Evolutionary conservation across 2,329 filamentous ascomycete genomes (phyloP).

Genomic region (Colletotrichum tabaci): DNA sequence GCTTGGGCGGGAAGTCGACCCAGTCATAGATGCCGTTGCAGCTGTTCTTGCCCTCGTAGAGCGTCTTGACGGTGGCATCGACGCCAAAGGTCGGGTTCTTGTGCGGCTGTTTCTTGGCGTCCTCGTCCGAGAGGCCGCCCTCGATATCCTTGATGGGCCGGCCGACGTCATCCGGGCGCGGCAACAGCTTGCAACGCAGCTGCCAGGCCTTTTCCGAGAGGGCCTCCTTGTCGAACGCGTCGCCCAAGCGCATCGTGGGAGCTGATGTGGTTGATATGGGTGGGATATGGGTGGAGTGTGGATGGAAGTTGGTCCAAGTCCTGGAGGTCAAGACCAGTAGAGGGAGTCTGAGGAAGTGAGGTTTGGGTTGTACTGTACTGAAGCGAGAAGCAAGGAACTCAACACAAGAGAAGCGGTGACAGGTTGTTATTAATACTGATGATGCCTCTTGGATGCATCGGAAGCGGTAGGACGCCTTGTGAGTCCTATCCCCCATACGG

Average conservation of each 20-base stretch:
- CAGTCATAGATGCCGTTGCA: conserved; percentile 50
- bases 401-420: background rate
- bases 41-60: conserved; percentile 56
- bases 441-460: too few species aligned
- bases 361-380: too few species aligned
- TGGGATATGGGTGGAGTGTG: background rate
- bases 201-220: conserved; percentile 51
- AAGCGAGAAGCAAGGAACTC: background rate
- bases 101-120: conserved; percentile 29
- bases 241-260: conserved; percentile 1
- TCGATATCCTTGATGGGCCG: conserved; percentile 42
- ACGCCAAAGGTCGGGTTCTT: conserved; percentile 47
- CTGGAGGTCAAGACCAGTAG: background rate
- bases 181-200: conserved; percentile 51
- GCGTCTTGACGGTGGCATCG: conserved; percentile 53
- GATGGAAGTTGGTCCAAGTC: background rate
- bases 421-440: background rate
- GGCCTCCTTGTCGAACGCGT: conserved; percentile 13
- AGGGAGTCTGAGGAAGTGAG: background rate
- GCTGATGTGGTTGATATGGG: background rate
- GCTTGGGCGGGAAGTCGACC: conserved; percentile 59
- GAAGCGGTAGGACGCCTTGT: background rate
- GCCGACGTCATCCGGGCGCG: conserved; percentile 40
- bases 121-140: conserved; percentile 29
- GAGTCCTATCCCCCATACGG: background rate